Conservation (phyloP, 1,284 basidiomycete genomes). For the Pyrrhoderma noxium region DNA sequence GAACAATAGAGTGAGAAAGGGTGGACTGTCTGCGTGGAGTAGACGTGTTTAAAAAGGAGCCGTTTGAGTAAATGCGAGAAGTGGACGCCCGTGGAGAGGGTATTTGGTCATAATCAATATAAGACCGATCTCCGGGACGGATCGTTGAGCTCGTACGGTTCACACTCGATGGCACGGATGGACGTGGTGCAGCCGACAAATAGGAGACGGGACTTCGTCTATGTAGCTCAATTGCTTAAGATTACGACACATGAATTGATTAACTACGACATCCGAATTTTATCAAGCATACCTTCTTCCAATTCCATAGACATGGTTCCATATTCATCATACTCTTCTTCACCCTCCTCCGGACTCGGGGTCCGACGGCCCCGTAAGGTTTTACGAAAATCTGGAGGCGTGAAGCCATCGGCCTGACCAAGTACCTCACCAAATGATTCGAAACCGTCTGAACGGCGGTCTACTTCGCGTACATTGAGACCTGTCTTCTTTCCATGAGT, state of each 20-base stretch:
- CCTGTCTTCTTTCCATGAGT: constrained; percentile 73
- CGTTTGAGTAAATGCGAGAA: constrained; percentile 30
- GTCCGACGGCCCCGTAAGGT: constrained; percentile 28
- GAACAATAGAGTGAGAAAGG: constrained; percentile 25
- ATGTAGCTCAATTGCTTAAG: constrained; percentile 18
- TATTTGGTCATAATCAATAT: constrained; percentile 57
- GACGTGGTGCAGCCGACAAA: constrained; percentile 43
- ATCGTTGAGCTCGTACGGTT: constrained; percentile 43
- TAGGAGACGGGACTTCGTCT: constrained; percentile 45
- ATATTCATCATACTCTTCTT: constrained; percentile 43
- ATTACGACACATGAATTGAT: background rate
- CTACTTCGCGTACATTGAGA: constrained; percentile 55
- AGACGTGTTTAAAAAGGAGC: constrained; percentile 29
- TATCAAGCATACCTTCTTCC: constrained; percentile 43
- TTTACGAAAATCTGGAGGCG: constrained; percentile 46
- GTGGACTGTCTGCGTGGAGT: constrained; percentile 41
- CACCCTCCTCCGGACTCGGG: constrained; percentile 30
- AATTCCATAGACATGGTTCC: constrained; percentile 70
- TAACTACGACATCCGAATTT: too few relatives aligned
- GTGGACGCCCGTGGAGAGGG: constrained; percentile 48
- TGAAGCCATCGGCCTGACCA: constrained; percentile 56
- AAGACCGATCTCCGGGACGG: constrained; percentile 46
- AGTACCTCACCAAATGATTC: constrained; percentile 77
- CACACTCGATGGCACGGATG: constrained; percentile 38
- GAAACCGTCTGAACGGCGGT: constrained; percentile 75